These are phyloP conservation scores for Loxodes magnus DNA, from an alignment of 73 alveolate genomes.

Conservation along the genomic window DNA sequence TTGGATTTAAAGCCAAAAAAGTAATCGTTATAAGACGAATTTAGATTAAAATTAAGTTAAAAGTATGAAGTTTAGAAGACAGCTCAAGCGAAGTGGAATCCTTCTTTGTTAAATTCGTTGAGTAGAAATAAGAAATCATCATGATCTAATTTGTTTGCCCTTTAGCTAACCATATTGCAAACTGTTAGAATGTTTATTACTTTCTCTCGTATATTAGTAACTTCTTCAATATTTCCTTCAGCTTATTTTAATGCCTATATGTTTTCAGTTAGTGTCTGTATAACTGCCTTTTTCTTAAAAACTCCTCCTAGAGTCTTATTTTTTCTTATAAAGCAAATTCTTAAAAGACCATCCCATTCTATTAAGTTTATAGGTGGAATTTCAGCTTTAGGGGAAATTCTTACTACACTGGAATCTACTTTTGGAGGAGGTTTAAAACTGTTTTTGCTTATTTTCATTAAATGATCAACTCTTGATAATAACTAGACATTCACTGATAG, in stretches of 20 bases:
- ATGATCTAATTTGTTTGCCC: slow-evolving; percentile 83
- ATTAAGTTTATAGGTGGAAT: slow-evolving; percentile 87
- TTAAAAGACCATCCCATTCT: slow-evolving; percentile 97
- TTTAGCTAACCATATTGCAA: slow-evolving; percentile 55
- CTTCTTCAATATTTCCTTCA: slow-evolving; percentile 30
- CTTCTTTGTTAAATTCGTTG: slow-evolving; percentile 60
- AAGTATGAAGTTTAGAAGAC: too few species aligned
- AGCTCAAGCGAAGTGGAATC: slow-evolving; percentile 73
- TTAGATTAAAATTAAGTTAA: too few species aligned
- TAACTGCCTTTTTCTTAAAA: slow-evolving; percentile 78
- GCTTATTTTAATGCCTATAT: slow-evolving; percentile 38
- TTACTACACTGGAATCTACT: slow-evolving; percentile 94
- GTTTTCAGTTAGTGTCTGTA: slow-evolving; percentile 71
- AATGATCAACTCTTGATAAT: slow-evolving; percentile 91
- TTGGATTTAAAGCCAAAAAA: too few species aligned
- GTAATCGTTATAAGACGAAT: too few species aligned
- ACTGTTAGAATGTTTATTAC: slow-evolving; percentile 59
- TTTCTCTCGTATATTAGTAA: slow-evolving; percentile 37
- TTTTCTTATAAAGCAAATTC: slow-evolving; percentile 93
- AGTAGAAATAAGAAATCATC: slow-evolving; percentile 72
- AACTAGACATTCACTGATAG: slow-evolving; percentile 89
- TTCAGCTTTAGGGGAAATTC: slow-evolving; percentile 93
- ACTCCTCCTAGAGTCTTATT: slow-evolving; percentile 93
- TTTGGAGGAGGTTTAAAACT: slow-evolving; percentile 98
- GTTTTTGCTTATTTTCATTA: slow-evolving; percentile 90